These are phyloP conservation scores for Phallus indusiatus DNA, from an alignment of 768 basidiomycete species.

Conservation along the genomic window DNA sequence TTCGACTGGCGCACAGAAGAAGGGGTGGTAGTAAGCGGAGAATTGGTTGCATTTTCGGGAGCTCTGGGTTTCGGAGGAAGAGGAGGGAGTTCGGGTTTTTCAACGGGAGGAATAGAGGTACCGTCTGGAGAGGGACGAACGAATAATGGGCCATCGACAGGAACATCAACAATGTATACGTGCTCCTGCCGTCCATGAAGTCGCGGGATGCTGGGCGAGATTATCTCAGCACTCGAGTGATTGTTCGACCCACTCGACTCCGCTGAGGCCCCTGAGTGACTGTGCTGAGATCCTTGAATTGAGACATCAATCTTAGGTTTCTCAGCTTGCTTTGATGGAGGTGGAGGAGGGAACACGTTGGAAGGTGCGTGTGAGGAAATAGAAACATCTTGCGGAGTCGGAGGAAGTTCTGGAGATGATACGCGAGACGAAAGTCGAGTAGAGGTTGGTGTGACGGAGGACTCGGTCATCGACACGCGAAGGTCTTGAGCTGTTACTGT, in stretches of 20 bases:
- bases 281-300: background rate
- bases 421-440: background rate
- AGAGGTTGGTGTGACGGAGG: background rate
- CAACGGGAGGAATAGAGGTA: constrained; percentile 6
- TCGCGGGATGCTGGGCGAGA: background rate
- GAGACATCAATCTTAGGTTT: no score
- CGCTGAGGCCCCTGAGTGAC: background rate
- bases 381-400: background rate
- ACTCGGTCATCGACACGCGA: background rate
- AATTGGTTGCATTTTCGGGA: background rate
- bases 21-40: background rate
- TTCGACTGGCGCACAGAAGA: background rate
- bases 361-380: background rate
- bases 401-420: background rate
- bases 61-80: background rate
- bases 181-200: constrained; percentile 1
- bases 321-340: background rate
- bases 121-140: background rate
- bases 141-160: constrained; percentile 2
- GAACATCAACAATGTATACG: constrained; percentile 6
- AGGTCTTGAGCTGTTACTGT: background rate
- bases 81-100: constrained; percentile 7
- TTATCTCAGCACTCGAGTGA: background rate
- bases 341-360: background rate
- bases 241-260: background rate